Conservation (phyloP, 2,329 filamentous ascomycete species). For the Colletotrichum higginsianum region DNA sequence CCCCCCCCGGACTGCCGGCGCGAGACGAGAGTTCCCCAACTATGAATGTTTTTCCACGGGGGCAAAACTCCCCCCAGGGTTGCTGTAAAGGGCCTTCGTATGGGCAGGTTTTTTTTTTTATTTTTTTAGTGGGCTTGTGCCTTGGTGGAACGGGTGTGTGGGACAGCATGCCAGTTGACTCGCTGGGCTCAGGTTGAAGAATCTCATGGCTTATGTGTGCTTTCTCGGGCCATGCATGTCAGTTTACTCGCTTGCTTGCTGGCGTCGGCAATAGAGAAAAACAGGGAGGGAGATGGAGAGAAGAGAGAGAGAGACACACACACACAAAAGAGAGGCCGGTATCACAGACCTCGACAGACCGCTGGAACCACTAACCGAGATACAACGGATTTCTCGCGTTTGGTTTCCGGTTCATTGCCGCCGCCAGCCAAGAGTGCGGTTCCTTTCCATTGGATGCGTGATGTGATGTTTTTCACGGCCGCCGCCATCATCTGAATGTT, state of each 20-base stretch:
- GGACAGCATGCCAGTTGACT: not conserved
- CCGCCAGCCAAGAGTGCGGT: not conserved
- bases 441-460: not conserved
- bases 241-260: too few relatives aligned
- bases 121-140: not conserved
- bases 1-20: too few relatives aligned
- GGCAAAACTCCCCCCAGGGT: not conserved
- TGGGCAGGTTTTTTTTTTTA: constrained; percentile 6
- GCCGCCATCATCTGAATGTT: not conserved
- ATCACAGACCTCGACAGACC: not conserved
- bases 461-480: not conserved
- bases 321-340: too few relatives aligned
- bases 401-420: not conserved
- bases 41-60: not conserved
- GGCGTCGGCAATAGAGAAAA: too few relatives aligned
- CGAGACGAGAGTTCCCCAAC: not conserved
- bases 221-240: too few relatives aligned
- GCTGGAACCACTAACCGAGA: not conserved
- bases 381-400: not conserved
- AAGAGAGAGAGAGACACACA: too few relatives aligned
- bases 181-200: too few relatives aligned
- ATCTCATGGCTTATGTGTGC: too few relatives aligned
- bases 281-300: too few relatives aligned
- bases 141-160: constrained; percentile 20
- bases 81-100: not conserved